Base-by-base conservation (phyloP, 2,329 filamentous ascomycete genomes). In the Dichotomopilus funicola region DNA sequence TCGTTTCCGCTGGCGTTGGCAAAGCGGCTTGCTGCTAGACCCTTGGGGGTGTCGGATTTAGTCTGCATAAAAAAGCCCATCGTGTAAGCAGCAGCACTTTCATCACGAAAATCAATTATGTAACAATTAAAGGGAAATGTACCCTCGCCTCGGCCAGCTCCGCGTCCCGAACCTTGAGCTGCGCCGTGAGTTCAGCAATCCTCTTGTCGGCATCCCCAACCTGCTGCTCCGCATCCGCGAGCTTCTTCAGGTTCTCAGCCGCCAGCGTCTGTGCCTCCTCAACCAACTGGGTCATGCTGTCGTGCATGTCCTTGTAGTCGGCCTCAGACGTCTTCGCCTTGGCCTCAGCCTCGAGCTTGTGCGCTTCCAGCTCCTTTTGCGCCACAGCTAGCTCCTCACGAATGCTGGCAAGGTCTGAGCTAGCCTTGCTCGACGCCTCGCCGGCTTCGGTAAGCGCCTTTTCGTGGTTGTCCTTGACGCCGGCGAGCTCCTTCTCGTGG, bases 251-350 rank as follows among this genome's bases (percentile, higher is more conserved):
- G 34, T 47, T 48, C 50, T 56, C 56, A 1, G 54, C 75, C 40
- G 75, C 73, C 70, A 77, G 80, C 63, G 67, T 74, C 62, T 78
- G 75, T 51, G 79, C 78, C 63, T 85, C 81, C 65, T 85, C 81
- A 1, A 83, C 74, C 52, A 85, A 71, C 61, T 78, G 70, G 4
- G 78, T 83, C 73, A 86, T 75, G 58, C 78, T 82, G 51, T 86
- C 81, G 65, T 82, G 79, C 72, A 86, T 78, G 60, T 84, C 81
- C 65, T 79, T 76, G 68, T 82, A 84, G 66, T 84, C 80, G n/a
- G 76, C 73, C 66, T 75, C 73, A 47, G 78, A 73, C n/a, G 75
- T 80, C 76, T 82, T 81, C 51, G 72, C 64, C 66, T 75, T 76
- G 9, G 75, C 75, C 9, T 78, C 76, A 3, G 75, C 73, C 62